These are phyloP conservation scores for Lyophyllum shimeji DNA, from an alignment of 768 basidiomycete genomes.

Conservation along the genomic window DNA sequence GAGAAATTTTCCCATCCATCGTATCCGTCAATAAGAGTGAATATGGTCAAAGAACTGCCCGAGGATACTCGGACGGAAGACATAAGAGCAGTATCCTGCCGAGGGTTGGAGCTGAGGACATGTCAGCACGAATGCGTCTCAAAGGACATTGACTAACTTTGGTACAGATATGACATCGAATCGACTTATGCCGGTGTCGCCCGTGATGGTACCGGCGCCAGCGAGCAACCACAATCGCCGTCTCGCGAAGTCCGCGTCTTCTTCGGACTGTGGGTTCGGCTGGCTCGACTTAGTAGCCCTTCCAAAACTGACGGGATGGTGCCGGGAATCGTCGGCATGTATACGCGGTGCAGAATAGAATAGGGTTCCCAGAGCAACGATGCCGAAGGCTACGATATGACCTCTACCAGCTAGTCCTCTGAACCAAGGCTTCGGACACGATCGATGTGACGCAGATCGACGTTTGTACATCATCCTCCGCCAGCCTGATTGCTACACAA, in stretches of 20 bases:
- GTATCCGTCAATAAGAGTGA: conserved; percentile 32
- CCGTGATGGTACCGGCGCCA: background rate
- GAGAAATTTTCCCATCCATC: conserved; percentile 27
- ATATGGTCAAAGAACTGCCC: conserved; percentile 28
- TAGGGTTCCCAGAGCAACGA: conserved; percentile 6
- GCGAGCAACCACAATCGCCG: background rate
- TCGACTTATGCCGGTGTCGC: conserved; percentile 10
- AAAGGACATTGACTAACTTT: conserved; percentile 7
- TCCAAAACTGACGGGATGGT: background rate
- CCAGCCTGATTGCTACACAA: no score
- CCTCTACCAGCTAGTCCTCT: background rate
- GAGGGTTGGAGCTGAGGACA: background rate
- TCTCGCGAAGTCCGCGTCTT: background rate
- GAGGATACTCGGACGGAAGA: background rate
- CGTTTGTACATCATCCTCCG: background rate
- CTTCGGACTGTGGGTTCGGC: background rate
- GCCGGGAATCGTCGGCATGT: conserved; percentile 1
- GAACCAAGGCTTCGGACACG: background rate
- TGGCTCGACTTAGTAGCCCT: background rate
- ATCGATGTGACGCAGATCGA: background rate
- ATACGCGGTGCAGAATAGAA: conserved; percentile 2
- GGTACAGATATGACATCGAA: conserved; percentile 13
- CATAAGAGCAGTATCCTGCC: conserved; percentile 3
- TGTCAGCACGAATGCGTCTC: background rate
- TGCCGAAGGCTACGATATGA: background rate